These are phyloP conservation scores for Mortierella sp. DNA, from an alignment of 371 early-diverging fungal species.

Conservation along the genomic window DNA sequence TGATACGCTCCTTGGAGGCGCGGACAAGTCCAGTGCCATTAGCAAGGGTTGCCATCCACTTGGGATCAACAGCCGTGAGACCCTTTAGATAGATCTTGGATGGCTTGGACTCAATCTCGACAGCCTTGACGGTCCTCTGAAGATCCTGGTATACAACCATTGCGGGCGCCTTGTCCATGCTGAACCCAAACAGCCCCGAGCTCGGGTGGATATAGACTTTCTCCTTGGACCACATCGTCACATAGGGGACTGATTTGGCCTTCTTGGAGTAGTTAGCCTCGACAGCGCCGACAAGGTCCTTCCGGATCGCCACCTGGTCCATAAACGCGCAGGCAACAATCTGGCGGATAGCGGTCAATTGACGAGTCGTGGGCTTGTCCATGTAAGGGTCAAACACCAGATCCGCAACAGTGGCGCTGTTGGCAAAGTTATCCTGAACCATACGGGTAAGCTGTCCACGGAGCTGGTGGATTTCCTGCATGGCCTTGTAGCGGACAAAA, in stretches of 20 bases:
- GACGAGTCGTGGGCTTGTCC: constrained; percentile 80
- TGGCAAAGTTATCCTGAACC: constrained; percentile 77
- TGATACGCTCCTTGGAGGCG: constrained; percentile 74
- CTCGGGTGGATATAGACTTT: constrained; percentile 83
- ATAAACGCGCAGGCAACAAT: constrained; percentile 90
- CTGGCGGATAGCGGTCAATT: constrained; percentile 84
- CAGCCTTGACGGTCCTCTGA: constrained; percentile 58
- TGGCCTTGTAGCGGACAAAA: constrained; percentile 91
- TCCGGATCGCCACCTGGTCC: constrained; percentile 91
- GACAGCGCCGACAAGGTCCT: constrained; percentile 75
- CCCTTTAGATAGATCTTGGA: constrained; percentile 82
- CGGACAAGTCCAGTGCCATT: constrained; percentile 76
- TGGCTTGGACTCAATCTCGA: constrained; percentile 54
- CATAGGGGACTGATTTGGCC: constrained; percentile 73
- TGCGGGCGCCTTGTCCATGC: constrained; percentile 80
- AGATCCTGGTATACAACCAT: constrained; percentile 83
- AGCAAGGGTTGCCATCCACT: constrained; percentile 80
- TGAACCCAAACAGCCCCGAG: constrained; percentile 70
- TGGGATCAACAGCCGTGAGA: constrained; percentile 81
- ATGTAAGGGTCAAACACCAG: constrained; percentile 66
- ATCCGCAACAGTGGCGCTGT: constrained; percentile 35
- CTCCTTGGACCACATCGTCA: constrained; percentile 86
- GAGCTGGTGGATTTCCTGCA: constrained; percentile 93
- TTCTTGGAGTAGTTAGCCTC: constrained; percentile 65
- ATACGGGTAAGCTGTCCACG: constrained; percentile 88